Conservation (phyloP, 495 filamentous ascomycete species). For the Amniculicola lignicola region DNA sequence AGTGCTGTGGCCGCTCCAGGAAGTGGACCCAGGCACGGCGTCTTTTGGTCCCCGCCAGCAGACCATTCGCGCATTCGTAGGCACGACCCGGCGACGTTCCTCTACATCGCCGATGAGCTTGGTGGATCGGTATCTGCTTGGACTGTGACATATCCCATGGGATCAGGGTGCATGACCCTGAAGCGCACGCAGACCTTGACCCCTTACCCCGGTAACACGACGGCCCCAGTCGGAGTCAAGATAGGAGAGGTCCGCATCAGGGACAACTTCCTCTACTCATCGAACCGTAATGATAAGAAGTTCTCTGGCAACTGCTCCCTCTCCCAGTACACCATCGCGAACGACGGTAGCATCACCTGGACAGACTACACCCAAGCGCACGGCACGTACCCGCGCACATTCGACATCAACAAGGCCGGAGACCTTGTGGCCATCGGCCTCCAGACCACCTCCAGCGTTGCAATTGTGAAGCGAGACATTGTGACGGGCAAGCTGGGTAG, state of each 20-base stretch:
- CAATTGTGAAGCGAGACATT: conserved; percentile 57
- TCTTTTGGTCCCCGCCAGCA: conserved; percentile 41
- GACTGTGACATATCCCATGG: conserved; percentile 42
- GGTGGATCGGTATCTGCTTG: conserved; percentile 49
- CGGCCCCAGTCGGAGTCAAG: conserved; percentile 13
- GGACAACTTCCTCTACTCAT: conserved; percentile 34
- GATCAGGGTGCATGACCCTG: conserved; percentile 21
- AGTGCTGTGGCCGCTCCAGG: conserved; percentile 41
- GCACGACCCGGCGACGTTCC: conserved; percentile 20
- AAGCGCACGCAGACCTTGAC: conserved; percentile 17
- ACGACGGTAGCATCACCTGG: conserved; percentile 27
- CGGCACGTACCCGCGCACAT: conserved; percentile 57
- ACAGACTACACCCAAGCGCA: conserved; percentile 5
- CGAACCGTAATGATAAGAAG: conserved; percentile 25
- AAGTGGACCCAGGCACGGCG: conserved; percentile 48
- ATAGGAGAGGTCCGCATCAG: conserved; percentile 25
- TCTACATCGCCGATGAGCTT: conserved; percentile 51
- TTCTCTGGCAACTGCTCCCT: conserved; percentile 14
- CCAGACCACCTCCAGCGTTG: conserved; percentile 57
- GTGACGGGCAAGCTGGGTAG: conserved; percentile 55
- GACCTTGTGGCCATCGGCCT: conserved; percentile 60
- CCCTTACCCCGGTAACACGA: conserved; percentile 22
- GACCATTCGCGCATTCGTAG: not conserved
- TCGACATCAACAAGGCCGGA: conserved; percentile 59
- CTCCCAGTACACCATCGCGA: conserved; percentile 18